These are phyloP conservation scores for Epichloe sibirici DNA, from an alignment of 2,329 filamentous ascomycete species.

Conservation along the genomic window DNA sequence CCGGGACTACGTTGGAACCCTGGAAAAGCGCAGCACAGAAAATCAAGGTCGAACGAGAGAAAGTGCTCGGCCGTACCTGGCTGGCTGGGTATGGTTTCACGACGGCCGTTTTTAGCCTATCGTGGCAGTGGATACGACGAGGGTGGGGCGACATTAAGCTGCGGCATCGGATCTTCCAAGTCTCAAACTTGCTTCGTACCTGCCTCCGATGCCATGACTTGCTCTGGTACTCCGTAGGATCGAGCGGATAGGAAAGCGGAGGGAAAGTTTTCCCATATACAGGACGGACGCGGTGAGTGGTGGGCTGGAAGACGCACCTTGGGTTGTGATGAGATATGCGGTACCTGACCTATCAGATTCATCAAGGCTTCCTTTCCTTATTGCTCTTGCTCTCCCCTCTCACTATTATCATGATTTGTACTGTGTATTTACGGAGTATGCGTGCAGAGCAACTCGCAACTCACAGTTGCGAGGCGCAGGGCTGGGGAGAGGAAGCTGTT, in stretches of 20 bases:
- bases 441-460: not conserved
- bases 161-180: conserved; percentile 1
- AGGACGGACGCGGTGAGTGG: not conserved
- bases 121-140: conserved; percentile 2
- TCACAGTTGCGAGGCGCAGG: not conserved
- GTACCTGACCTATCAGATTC: not conserved
- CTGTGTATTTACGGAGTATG: not conserved
- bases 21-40: no score
- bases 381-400: not conserved
- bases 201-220: conserved; percentile 2
- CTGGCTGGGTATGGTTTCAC: not conserved
- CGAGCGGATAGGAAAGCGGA: no score
- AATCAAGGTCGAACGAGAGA: not conserved
- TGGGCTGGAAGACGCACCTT: not conserved
- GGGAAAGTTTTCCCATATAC: no score
- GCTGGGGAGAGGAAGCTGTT: conserved; percentile 1
- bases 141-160: conserved; percentile 1
- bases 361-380: not conserved
- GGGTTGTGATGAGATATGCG: not conserved
- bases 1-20: not conserved
- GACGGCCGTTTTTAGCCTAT: conserved; percentile 4
- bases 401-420: not conserved
- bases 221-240: not conserved
- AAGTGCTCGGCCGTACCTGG: not conserved
- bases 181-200: not conserved